These are phyloP conservation scores for Yamadazyma nakazawae DNA, from an alignment of 805 yeast genomes.

Conservation along the genomic window DNA sequence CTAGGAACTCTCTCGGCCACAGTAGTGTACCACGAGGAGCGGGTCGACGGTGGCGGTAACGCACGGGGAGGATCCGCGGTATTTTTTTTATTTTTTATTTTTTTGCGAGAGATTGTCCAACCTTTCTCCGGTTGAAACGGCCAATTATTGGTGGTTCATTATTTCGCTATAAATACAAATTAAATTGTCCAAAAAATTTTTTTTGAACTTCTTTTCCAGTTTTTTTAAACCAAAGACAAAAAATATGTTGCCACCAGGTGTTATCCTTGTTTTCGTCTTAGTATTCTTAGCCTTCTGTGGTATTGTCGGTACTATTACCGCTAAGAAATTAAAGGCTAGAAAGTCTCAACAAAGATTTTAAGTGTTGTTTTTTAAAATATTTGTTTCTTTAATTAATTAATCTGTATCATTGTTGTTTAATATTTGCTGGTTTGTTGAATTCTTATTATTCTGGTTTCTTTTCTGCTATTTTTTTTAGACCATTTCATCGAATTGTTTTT, in stretches of 20 bases:
- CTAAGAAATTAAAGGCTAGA: conserved; percentile 41
- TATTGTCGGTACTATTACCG: conserved; percentile 33
- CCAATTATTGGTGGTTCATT: neutral
- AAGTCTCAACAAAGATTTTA: conserved; percentile 43
- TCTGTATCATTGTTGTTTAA: neutral
- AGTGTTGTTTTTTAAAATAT: conserved; percentile 6
- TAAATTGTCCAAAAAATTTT: conserved; percentile 5
- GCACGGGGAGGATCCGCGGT: no score
- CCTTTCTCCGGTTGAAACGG: conserved; percentile 1
- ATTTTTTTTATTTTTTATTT: neutral
- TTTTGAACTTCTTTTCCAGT: conserved; percentile 3
- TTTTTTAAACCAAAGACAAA: conserved; percentile 3
- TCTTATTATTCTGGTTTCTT: neutral
- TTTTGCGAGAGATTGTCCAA: neutral
- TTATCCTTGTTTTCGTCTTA: conserved; percentile 63
- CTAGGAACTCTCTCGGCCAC: neutral
- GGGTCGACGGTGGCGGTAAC: no score
- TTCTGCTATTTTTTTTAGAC: neutral
- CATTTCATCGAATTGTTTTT: neutral
- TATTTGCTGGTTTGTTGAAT: neutral
- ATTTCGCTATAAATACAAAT: conserved; percentile 8
- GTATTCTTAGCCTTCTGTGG: conserved; percentile 46
- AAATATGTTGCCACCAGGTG: conserved; percentile 71
- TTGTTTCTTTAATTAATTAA: no score
- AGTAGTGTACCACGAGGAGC: no score